A percentile compares a stretch with the other conserved stretches of the same genome.
Conservation (phyloP, 768 basidiomycete genomes). For the Panaeolus papilionaceus region DNA sequence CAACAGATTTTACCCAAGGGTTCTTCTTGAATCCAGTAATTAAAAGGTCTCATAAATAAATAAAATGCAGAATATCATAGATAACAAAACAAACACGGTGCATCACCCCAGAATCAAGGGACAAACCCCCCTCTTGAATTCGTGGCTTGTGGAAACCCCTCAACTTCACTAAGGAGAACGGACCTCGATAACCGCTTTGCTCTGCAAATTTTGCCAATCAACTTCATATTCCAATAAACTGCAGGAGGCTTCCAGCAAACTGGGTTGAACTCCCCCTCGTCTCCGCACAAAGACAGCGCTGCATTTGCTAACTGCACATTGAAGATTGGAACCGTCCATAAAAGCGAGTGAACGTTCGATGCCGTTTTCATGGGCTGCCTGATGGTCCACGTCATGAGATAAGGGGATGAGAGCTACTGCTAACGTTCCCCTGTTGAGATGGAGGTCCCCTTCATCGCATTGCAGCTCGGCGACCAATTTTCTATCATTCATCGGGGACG, state of each 20-base stretch:
- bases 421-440: neutral
- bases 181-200: slow-evolving; percentile 34
- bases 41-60: neutral
- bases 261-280: neutral
- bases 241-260: neutral
- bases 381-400: neutral
- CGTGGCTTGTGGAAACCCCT: neutral
- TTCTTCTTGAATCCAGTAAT: neutral
- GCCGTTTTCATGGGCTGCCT: slow-evolving; percentile 5
- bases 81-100: neutral
- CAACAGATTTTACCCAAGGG: neutral
- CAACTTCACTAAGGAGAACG: slow-evolving; percentile 18
- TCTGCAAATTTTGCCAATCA: slow-evolving; percentile 13
- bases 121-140: neutral
- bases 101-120: neutral
- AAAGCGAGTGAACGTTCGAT: slow-evolving; percentile 24
- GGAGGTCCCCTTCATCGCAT: neutral
- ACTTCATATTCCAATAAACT: slow-evolving; percentile 26
- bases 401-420: neutral
- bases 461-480: neutral
- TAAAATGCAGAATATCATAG: neutral
- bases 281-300: neutral
- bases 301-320: slow-evolving; percentile 25
- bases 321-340: slow-evolving; percentile 34
- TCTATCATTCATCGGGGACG: neutral